Base-by-base conservation (phyloP, 2,329 filamentous ascomycete genomes). In the Aspergillus sp. region DNA sequence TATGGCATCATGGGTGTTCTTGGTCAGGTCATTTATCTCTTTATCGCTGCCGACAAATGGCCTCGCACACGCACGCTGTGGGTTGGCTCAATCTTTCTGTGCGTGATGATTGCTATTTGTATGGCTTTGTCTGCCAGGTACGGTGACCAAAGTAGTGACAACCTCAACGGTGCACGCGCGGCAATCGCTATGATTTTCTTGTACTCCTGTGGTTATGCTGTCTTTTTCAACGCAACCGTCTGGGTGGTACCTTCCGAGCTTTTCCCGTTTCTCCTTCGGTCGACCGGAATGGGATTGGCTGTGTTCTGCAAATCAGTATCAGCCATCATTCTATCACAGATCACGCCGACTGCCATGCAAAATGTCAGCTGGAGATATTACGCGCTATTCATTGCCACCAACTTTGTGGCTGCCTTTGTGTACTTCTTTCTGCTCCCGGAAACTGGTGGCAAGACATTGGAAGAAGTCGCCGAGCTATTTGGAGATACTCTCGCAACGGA, bases 291-390 rank as follows among this genome's bases (percentile, higher is more conserved):
- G 22, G 68, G 67, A 1, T 63, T 77, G n/a, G 72, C 68, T 0
- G 70, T 72, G 7, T 71, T 73, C 26, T 63, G 55, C 9, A 70
- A 73, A 59, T 67, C 69, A 9, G 65, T 73, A 1, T 59, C 65
- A 3, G 71, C 66, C 2, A 71, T 75, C 45, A 59, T 69, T 24
- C 61, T 75, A 4, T 67, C 66, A 1, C 71, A 75, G 57, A 68
- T 75, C 22, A 75, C 71, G 1, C 75, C 75, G 1, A 63, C 72
- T 11, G 76, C 76, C 1, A 64, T 79, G 24, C 66, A 70, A 5
- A 63, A 67, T 36, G 72, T 78, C 9, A 63, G 70, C 5, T 78
- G 76, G 75, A 74, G 70, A 54, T 78, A 76, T 59, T 78, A 78
- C 59, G 67, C 73, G 2, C 65, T 79, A 1, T 75, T 78, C 60